Evolutionary conservation across 2,329 filamentous ascomycete genomes (phyloP), one percentile per base, ranked within the genome.

Genomic region (Shiraia sp.): DNA sequence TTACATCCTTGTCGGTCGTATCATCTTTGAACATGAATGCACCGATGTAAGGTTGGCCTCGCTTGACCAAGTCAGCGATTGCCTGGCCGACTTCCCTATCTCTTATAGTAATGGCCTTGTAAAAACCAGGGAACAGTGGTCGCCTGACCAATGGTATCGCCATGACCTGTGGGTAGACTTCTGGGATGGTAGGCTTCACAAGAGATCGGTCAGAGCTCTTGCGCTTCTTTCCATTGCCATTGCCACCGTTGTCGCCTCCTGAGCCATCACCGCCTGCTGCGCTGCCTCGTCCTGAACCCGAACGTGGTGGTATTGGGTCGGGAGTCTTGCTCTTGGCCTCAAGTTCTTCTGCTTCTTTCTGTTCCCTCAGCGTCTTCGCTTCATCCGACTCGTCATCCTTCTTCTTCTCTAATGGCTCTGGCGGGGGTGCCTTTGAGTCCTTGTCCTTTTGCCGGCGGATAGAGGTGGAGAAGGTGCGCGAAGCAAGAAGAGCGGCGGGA

Each of bases 21-120:
- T 96, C 92, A 64, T 99, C 91, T 72, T 97, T 97, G 76, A 97
- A 90, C 62, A 99, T 72, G 72, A 99, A 99, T 3, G 91, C 92
- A 49, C 93, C 93, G 28, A 99, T 90, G 61, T 99, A 99, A 16
- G 92, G 95, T 70, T 99, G 95, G 1, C 93, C 93, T 37, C 92
- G 81, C 78, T 95, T 96, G 68, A 97, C 89, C 79, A 96, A 93
- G 66, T 99, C 95, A 44, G 91, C 87, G 54, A 99, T 95, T 15
- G 93, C 93, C 27, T 85, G 84, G 10, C 91, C 87, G 25, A 99
- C 93, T 57, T 93, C 88, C 13, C 88, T 88, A 63, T 99, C 90
- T 65, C 89, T 86, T 56, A 99, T 95, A 3, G 92, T 99, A 56
- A 99, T 93, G 8, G 93, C 92, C 73, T 99, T 99, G 76, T 99